These are phyloP conservation scores for Sporothrix inflata DNA, from an alignment of 2,329 filamentous ascomycete genomes.

Conservation along the genomic window DNA sequence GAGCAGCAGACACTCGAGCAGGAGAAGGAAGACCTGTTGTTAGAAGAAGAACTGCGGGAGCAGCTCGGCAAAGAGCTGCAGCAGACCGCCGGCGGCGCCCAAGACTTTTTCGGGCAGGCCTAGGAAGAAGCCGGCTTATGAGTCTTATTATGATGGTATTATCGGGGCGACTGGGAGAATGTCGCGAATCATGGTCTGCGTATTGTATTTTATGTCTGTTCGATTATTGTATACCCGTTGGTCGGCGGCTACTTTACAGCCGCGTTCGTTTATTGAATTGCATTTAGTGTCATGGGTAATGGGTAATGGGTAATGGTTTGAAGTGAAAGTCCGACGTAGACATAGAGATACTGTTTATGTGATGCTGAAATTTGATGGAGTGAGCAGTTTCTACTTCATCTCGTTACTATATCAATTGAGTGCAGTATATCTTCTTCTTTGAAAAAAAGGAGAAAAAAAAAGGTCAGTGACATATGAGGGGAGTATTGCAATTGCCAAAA, in stretches of 20 bases:
- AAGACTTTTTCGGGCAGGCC: slow-evolving; percentile 20
- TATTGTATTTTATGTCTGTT: slow-evolving; percentile 11
- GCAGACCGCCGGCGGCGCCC: slow-evolving; percentile 12
- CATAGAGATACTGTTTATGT: too few relatives aligned
- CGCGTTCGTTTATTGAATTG: not conserved
- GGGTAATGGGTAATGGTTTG: too few relatives aligned
- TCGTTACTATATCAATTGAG: too few relatives aligned
- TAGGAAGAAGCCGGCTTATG: not conserved
- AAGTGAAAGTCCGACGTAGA: too few relatives aligned
- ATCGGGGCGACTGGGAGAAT: not conserved
- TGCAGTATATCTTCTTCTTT: too few relatives aligned
- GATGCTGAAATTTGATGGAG: too few relatives aligned
- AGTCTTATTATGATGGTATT: not conserved
- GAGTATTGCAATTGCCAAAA: too few relatives aligned
- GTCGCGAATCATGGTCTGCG: not conserved
- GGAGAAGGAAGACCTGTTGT: slow-evolving; percentile 25
- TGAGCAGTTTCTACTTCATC: too few relatives aligned
- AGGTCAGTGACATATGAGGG: too few relatives aligned
- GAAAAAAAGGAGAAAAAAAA: not conserved
- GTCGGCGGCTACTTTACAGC: not conserved
- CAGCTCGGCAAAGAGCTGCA: slow-evolving; percentile 28
- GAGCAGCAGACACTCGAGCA: slow-evolving; percentile 23
- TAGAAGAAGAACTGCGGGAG: slow-evolving; percentile 27
- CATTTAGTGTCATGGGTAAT: too few relatives aligned
- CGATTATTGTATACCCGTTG: slow-evolving; percentile 21